Evolutionary conservation across 1,139 yeast genomes (phyloP).

Genomic region (Lodderomyces parapsilosis): DNA sequence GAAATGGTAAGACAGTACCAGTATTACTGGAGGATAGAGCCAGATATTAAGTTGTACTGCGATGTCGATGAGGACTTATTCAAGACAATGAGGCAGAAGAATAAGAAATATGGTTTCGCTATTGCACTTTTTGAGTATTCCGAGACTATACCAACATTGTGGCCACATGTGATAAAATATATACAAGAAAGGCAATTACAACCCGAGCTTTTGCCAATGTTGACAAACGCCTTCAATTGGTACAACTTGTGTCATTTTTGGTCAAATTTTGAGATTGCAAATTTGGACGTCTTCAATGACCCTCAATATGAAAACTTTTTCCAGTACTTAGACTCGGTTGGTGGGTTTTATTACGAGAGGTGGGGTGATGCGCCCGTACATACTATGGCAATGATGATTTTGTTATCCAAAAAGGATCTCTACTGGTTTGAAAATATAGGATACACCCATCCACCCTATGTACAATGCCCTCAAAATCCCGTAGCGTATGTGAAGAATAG

Average conservation of each 20-base stretch:
- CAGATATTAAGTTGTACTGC: constrained; percentile 29
- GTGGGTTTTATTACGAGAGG: constrained; percentile 40
- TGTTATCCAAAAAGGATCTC: constrained; percentile 23
- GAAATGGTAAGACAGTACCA: constrained; percentile 28
- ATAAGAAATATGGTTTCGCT: constrained; percentile 27
- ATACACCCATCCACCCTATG: constrained; percentile 34
- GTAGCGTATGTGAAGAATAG: constrained; percentile 16
- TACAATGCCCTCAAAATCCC: constrained; percentile 30
- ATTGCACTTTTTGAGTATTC: constrained; percentile 32
- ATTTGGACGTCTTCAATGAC: constrained; percentile 24
- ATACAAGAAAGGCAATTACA: constrained; percentile 16
- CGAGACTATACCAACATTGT: constrained; percentile 33
- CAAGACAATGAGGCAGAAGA: constrained; percentile 20
- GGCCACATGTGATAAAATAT: constrained; percentile 24
- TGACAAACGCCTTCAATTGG: constrained; percentile 17
- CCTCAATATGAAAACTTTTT: constrained; percentile 25
- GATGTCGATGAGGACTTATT: constrained; percentile 32
- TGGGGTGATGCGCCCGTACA: constrained; percentile 48
- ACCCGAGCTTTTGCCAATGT: constrained; percentile 15
- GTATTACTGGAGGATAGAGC: constrained; percentile 39
- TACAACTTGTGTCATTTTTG: constrained; percentile 42
- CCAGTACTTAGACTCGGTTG: constrained; percentile 26
- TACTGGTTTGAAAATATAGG: constrained; percentile 36
- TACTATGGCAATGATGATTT: constrained; percentile 27
- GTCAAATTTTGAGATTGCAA: constrained; percentile 40